phyloP scores from a whole-genome alignment of 2,329 filamentous ascomycete species.

The Chaetomium sp. region DNA sequence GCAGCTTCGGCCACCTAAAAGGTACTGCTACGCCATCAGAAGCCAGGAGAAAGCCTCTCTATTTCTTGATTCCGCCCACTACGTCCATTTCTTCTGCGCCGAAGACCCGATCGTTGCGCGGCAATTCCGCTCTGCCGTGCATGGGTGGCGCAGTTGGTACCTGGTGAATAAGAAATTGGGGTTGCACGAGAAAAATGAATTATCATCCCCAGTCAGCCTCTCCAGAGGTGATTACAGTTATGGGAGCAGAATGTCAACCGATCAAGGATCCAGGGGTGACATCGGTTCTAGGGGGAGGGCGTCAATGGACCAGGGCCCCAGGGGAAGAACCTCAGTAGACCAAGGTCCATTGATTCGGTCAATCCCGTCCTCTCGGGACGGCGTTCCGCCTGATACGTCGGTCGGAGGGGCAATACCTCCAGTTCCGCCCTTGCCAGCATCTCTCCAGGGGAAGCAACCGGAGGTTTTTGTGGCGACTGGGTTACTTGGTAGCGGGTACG shows the following conservation, averaged over 20 bases:
- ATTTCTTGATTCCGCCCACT: constrained; percentile 81
- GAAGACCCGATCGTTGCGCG: constrained; percentile 69
- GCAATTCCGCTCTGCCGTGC: constrained; percentile 71
- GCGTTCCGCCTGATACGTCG: background rate
- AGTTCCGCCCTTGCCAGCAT: constrained; percentile 29
- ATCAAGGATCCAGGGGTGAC: constrained; percentile 23
- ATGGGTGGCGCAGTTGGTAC: constrained; percentile 91
- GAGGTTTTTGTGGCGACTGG: constrained; percentile 54
- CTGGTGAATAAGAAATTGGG: constrained; percentile 68
- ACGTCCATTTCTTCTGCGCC: constrained; percentile 88
- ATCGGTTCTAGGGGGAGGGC: constrained; percentile 9
- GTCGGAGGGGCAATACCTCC: constrained; percentile 7
- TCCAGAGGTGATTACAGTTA: background rate
- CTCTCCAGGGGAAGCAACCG: constrained; percentile 41
- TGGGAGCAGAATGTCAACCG: constrained; percentile 32
- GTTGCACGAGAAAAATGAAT: constrained; percentile 39
- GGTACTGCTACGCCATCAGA: constrained; percentile 83
- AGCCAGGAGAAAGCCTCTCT: constrained; percentile 86
- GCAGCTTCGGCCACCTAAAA: constrained; percentile 80
- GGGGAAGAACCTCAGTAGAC: constrained; percentile 33
- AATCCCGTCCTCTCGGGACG: constrained; percentile 22
- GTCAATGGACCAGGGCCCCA: constrained; percentile 33
- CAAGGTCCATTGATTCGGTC: constrained; percentile 31
- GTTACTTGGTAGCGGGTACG: constrained; percentile 54
- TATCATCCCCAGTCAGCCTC: constrained; percentile 37